Evolutionary conservation across 768 basidiomycete species (phyloP), one percentile per base, ranked within the genome.

Genomic region (Termitomyces heimii): DNA sequence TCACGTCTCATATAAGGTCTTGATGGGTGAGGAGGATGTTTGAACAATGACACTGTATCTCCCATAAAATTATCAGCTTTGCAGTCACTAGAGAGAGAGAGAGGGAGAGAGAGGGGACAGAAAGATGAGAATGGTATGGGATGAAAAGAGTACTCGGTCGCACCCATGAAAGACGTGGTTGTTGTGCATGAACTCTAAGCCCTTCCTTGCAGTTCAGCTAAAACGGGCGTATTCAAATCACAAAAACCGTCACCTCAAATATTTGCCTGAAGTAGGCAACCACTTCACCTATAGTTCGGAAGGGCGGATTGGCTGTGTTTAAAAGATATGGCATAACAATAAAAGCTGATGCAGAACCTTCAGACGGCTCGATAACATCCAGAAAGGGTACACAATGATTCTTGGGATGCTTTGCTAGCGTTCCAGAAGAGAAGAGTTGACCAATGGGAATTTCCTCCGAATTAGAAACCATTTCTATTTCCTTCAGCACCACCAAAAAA

Each of bases 101-200:
- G 16, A 9, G 22, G 5, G 3, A n/a, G n/a, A n/a, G n/a, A n/a
- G n/a, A n/a, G 18, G 1, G 5, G 1, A 34, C 13, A 2, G 5
- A 40, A 9, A 20, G 1, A 37, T 34, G 22, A 37, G 28, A 28
- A n/a, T 13, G 18, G 31, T 16, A 18, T 20, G 18, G 12, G 9
- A 39, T 37, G 26, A 5, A 45, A n/a, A 26, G 26, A 20, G 9
- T 22, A 9, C 16, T 32, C 9, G 4, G 14, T 31, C 43, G 12
- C 24, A 54, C 53, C 53, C 53, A 54, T 54, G 53, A 31, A 35
- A 24, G 24, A 54, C 42, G 31, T 54, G 28, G 31, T 54, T 35
- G 26, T 18, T 16, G n/a, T 52, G 50, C 50, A 52, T 52, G 35
- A 52, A 52, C 20, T 52, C 13, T 24, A 52, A 26, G 0, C 50